Evolutionary conservation across 23 red algal genomes (phyloP).

Genomic region (Agarophyton chilense): DNA sequence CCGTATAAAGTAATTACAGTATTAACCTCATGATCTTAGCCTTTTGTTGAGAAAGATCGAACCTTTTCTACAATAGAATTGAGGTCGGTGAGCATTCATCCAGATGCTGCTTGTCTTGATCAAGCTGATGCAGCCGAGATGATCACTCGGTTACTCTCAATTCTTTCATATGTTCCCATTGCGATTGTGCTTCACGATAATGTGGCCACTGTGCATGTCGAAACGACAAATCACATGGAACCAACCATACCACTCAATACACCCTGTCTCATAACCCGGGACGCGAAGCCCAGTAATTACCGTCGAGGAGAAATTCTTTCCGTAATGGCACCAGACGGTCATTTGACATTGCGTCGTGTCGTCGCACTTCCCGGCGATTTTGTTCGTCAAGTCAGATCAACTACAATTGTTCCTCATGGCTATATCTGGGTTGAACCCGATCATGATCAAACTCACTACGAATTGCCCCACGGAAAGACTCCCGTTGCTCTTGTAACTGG

Average conservation of each 20-base stretch:
- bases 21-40: too few species aligned
- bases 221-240: neutral
- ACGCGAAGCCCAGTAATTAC: slow-evolving; percentile 12
- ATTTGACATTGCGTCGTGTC: slow-evolving; percentile 5
- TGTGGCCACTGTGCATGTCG: slow-evolving; percentile 21
- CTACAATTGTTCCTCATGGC: slow-evolving; percentile 6
- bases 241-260: slow-evolving; percentile 12
- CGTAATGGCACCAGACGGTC: slow-evolving; percentile 22
- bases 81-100: too few species aligned
- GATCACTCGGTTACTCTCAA: neutral
- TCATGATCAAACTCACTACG: neutral
- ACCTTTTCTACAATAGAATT: too few species aligned
- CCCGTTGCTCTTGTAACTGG: slow-evolving; percentile 20
- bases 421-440: slow-evolving; percentile 16
- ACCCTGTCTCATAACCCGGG: slow-evolving; percentile 6
- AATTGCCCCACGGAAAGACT: neutral
- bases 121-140: neutral
- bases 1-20: too few species aligned
- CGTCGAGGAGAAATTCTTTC: slow-evolving; percentile 14
- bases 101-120: too few species aligned
- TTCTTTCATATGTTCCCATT: slow-evolving; percentile 13
- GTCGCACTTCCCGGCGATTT: slow-evolving; percentile 14
- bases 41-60: too few species aligned
- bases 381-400: neutral
- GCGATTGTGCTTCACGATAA: slow-evolving; percentile 24